Percentiles rank a stretch among this genome's conserved stretches.
Conservation (phyloP, 129 eudicot species). For the Solidago caesia region DNA sequence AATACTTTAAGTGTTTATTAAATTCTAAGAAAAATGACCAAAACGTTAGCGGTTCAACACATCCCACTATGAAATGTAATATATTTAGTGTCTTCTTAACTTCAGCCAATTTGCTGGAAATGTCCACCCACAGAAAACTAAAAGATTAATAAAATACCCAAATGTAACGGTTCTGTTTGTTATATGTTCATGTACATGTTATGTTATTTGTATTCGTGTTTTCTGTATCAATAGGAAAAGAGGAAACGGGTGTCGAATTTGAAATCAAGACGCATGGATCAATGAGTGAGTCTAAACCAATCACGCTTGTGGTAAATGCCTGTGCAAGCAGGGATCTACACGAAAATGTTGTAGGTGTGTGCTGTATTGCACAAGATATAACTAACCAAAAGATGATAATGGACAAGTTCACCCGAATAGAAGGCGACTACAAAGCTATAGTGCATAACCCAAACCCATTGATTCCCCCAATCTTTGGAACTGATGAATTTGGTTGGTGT, state of each 20-base stretch:
- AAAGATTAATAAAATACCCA: too few species aligned
- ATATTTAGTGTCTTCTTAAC: too few species aligned
- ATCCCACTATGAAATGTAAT: too few species aligned
- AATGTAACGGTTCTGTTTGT: neutral
- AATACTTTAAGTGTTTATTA: too few species aligned
- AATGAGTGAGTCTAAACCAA: conserved; percentile 47
- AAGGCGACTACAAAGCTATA: conserved; percentile 90
- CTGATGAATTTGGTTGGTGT: conserved; percentile 98
- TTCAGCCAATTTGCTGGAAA: too few species aligned
- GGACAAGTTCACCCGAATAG: conserved; percentile 95
- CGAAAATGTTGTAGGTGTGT: conserved; percentile 79
- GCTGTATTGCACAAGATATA: conserved; percentile 90
- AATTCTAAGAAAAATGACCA: too few species aligned
- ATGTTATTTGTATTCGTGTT: neutral
- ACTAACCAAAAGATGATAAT: conserved; percentile 75
- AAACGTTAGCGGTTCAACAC: too few species aligned
- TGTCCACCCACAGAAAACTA: too few species aligned
- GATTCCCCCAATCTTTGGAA: conserved; percentile 95
- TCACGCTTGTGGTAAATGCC: conserved; percentile 78
- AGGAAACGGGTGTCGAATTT: conserved; percentile 74
- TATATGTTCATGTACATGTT: neutral
- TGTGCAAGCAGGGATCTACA: conserved; percentile 75
- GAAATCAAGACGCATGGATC: conserved; percentile 78
- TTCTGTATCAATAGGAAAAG: conserved; percentile 52
- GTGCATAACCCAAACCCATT: conserved; percentile 86